Percentiles rank a stretch among this genome's conserved stretches.
phyloP scores from a whole-genome alignment of 2,329 filamentous ascomycete genomes.

The Fusarium bulbicola region DNA sequence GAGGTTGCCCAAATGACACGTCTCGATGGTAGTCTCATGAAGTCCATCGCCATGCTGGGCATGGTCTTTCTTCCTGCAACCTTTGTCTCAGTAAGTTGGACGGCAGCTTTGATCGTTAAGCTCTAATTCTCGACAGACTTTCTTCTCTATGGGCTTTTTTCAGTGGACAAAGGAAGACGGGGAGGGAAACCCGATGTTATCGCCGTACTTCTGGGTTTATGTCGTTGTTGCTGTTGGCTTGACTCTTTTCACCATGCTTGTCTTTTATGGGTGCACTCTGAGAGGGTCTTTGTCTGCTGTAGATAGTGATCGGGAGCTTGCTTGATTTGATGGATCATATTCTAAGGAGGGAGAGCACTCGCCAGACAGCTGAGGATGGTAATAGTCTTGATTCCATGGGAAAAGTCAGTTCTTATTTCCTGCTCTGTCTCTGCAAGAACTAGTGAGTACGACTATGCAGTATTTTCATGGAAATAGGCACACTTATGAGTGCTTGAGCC shows the following conservation, averaged over 20 bases:
- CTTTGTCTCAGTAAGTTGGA: neutral
- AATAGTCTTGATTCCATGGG: no score
- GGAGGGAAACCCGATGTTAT: fast-evolving
- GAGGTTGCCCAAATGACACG: neutral
- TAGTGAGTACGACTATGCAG: no score
- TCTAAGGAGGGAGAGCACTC: no score
- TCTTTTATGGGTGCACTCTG: neutral
- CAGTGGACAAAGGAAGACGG: neutral
- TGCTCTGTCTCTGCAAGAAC: no score
- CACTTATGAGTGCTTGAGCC: no score
- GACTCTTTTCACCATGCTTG: neutral
- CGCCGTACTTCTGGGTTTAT: neutral
- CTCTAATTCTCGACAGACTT: neutral
- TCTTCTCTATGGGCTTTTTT: constrained; percentile 5
- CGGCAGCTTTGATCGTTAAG: fast-evolving
- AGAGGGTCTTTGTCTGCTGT: fast-evolving
- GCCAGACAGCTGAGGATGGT: no score
- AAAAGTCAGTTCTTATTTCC: no score
- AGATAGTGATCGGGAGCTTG: fast-evolving
- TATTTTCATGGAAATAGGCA: no score
- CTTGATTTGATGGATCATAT: no score
- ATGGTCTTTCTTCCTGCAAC: constrained; percentile 11
- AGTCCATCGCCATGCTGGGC: neutral
- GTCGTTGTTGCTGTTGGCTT: neutral
- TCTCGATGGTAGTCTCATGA: neutral